phyloP scores from a whole-genome alignment of 768 basidiomycete species.

The Tylopilus sp. region DNA sequence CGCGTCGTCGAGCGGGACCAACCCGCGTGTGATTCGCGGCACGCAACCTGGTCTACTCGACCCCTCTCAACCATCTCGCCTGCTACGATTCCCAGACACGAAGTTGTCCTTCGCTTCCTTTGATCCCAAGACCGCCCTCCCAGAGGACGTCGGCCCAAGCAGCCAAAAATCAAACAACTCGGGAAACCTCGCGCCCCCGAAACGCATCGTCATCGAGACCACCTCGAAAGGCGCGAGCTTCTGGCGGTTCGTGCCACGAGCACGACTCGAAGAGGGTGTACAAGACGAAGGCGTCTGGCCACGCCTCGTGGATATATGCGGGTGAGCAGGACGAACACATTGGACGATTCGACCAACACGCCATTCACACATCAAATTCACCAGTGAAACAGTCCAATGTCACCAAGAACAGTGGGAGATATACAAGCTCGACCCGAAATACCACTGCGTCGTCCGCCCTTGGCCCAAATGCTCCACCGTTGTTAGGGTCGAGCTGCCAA shows the following conservation, averaged over 20 bases:
- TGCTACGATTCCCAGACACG: slow-evolving; percentile 58
- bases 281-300: slow-evolving; percentile 72
- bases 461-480: slow-evolving; percentile 35
- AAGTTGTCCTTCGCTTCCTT: slow-evolving; percentile 72
- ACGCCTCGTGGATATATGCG: slow-evolving; percentile 59
- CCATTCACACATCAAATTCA: slow-evolving; percentile 12
- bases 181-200: slow-evolving; percentile 51
- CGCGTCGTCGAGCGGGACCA: slow-evolving; percentile 1
- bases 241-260: slow-evolving; percentile 80
- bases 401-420: slow-evolving; percentile 85
- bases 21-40: slow-evolving; percentile 34
- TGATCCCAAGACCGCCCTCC: slow-evolving; percentile 62
- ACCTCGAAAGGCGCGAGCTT: slow-evolving; percentile 49
- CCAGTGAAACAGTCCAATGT: slow-evolving; percentile 47
- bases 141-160: slow-evolving; percentile 31
- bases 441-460: slow-evolving; percentile 57
- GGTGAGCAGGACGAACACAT: slow-evolving; percentile 43
- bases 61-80: slow-evolving; percentile 53
- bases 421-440: slow-evolving; percentile 75
- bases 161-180: slow-evolving; percentile 41
- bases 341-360: slow-evolving; percentile 2
- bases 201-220: slow-evolving; percentile 73
- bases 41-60: slow-evolving; percentile 64
- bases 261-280: slow-evolving; percentile 53
- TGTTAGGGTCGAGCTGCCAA: slow-evolving; percentile 14